Evolutionary conservation across 352 stramenopile species (phyloP).

Genomic region (Phytophthora cactorum): DNA sequence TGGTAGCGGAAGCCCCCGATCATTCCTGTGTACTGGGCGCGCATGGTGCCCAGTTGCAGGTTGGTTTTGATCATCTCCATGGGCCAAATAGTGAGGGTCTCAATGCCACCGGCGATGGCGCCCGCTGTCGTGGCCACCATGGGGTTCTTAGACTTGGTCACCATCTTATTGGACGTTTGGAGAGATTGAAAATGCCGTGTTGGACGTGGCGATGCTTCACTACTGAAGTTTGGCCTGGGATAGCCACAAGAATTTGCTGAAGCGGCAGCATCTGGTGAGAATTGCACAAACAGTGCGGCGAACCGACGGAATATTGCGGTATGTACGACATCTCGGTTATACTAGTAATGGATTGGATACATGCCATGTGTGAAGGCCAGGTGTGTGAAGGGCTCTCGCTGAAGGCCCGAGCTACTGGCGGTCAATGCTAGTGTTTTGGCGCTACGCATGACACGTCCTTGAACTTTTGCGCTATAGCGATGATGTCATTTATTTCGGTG

Average conservation of each 20-base stretch:
- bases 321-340: no score
- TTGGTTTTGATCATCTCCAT: conserved; percentile 97
- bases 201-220: conserved; percentile 19
- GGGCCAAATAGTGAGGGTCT: conserved; percentile 91
- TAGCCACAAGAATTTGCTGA: conserved; percentile 35
- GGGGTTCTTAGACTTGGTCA: conserved; percentile 79
- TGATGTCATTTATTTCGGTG: conserved; percentile 28
- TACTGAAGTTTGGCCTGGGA: conserved; percentile 31
- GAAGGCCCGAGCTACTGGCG: neutral
- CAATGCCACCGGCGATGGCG: conserved; percentile 88
- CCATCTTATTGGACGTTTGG: conserved; percentile 31
- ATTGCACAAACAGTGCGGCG: conserved; percentile 19
- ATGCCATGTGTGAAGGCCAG: neutral
- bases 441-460: conserved; percentile 19
- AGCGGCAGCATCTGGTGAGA: conserved; percentile 18
- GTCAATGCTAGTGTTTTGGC: neutral
- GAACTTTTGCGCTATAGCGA: conserved; percentile 22
- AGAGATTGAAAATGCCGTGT: conserved; percentile 28
- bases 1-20: conserved; percentile 78
- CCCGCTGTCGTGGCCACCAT: conserved; percentile 84
- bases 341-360: neutral
- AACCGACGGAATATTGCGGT: no score
- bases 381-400: no score
- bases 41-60: conserved; percentile 89
- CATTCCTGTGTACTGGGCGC: conserved; percentile 77